A percentile compares a stretch with the other conserved stretches of the same genome.
These are phyloP conservation scores for Citrullus colocynthis DNA, from an alignment of 306 rosid genomes.

Conservation along the genomic window DNA sequence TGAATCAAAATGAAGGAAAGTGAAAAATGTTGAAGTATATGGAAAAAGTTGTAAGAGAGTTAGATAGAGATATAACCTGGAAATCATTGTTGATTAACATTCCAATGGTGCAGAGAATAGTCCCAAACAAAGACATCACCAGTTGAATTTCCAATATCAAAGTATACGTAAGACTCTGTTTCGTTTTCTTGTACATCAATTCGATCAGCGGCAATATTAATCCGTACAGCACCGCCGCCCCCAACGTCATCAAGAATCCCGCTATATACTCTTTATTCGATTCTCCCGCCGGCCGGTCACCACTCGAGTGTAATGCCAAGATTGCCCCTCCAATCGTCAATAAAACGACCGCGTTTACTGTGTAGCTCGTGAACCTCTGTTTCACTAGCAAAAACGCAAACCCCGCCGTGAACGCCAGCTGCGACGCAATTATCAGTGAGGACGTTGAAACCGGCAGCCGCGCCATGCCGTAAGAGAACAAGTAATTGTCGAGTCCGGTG, in stretches of 20 bases:
- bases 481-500: conserved; percentile 47
- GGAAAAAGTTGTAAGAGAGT: no score
- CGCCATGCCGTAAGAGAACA: conserved; percentile 53
- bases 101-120: conserved; percentile 50
- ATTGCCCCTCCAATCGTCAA: conserved; percentile 51
- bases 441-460: conserved; percentile 59
- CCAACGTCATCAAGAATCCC: conserved; percentile 60
- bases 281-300: conserved; percentile 62
- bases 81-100: conserved; percentile 73
- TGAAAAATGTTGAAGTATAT: no score
- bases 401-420: conserved; percentile 52
- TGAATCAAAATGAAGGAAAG: no score
- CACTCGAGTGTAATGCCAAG: conserved; percentile 41
- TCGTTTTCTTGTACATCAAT: conserved; percentile 41
- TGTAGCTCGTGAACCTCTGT: conserved; percentile 52
- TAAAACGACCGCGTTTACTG: conserved; percentile 45
- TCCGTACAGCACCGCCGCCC: conserved; percentile 60
- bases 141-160: conserved; percentile 83
- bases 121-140: conserved; percentile 53
- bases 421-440: conserved; percentile 37
- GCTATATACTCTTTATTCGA: conserved; percentile 28
- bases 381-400: conserved; percentile 38
- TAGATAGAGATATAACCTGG: conserved; percentile 25
- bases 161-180: conserved; percentile 42
- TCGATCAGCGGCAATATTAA: conserved; percentile 66